A percentile compares a stretch with the other conserved stretches of the same genome.
phyloP scores from a whole-genome alignment of 2,329 filamentous ascomycete genomes.

The Nemania abortiva region DNA sequence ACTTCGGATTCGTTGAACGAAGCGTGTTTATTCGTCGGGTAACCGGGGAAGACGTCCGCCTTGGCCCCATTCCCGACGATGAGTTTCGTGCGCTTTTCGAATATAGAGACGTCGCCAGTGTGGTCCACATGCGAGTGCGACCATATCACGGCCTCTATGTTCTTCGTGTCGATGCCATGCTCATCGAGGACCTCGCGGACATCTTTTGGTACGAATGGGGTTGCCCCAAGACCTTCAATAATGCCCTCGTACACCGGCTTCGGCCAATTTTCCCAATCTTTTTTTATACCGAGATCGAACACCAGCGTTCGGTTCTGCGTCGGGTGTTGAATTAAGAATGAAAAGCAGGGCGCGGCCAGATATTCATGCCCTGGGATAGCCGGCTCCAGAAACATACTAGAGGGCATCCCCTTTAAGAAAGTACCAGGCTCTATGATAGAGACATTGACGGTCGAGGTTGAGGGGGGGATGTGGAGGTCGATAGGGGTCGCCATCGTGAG shows the following conservation, averaged over 20 bases:
- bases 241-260: conserved; percentile 9
- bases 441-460: conserved; percentile 50
- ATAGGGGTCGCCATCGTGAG: conserved; percentile 41
- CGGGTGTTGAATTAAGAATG: conserved; percentile 46
- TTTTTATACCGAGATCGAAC: conserved; percentile 45
- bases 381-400: conserved; percentile 47
- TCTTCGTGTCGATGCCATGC: conserved; percentile 41
- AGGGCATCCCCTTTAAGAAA: conserved; percentile 42
- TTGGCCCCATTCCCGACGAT: conserved; percentile 42
- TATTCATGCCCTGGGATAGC: conserved; percentile 49
- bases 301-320: conserved; percentile 43
- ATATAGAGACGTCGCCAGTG: conserved; percentile 41
- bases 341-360: conserved; percentile 42
- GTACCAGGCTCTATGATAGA: conserved; percentile 52
- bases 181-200: conserved; percentile 44
- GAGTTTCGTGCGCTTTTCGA: conserved; percentile 41
- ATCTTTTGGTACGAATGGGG: conserved; percentile 26
- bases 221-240: background rate
- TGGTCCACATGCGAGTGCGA: conserved; percentile 47
- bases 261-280: conserved; percentile 40
- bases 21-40: conserved; percentile 36
- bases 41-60: conserved; percentile 40
- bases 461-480: conserved; percentile 51
- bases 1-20: conserved; percentile 39
- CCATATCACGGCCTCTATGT: conserved; percentile 45